A percentile compares a stretch with the other conserved stretches of the same genome.
Evolutionary conservation across 768 basidiomycete genomes (phyloP).

Genomic region (Russula virescens): DNA sequence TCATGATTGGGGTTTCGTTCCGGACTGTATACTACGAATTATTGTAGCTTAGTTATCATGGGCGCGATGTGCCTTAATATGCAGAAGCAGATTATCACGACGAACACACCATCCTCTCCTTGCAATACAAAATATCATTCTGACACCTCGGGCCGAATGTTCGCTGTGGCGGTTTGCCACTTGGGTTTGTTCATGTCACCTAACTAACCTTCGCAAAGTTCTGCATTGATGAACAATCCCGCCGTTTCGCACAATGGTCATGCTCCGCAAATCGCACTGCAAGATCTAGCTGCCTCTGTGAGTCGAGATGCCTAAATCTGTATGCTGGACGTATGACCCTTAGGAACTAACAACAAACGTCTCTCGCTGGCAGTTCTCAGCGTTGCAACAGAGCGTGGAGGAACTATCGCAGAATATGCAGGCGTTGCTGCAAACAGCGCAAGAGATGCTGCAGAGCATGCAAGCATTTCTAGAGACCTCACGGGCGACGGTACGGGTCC

Average conservation of each 20-base stretch:
- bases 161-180: neutral
- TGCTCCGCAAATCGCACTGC: neutral
- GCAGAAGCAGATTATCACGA: conserved; percentile 3
- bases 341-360: neutral
- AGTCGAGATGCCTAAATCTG: neutral
- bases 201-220: neutral
- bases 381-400: conserved; percentile 19
- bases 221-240: conserved; percentile 4
- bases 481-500: neutral
- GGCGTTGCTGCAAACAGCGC: neutral
- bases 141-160: neutral
- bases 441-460: conserved; percentile 9
- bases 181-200: neutral
- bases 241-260: neutral
- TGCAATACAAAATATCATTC: neutral
- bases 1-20: conserved; percentile 5
- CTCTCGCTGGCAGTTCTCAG: conserved; percentile 23
- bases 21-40: conserved; percentile 5
- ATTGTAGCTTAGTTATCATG: conserved; percentile 11
- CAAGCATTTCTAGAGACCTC: conserved; percentile 7
- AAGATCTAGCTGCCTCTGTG: conserved; percentile 5
- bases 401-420: conserved; percentile 12
- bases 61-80: neutral
- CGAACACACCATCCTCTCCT: neutral
- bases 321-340: neutral